Percentiles rank a stretch among this genome's conserved stretches.
Evolutionary conservation across 2,329 filamentous ascomycete genomes (phyloP).

Genomic region (Didymella pomorum): DNA sequence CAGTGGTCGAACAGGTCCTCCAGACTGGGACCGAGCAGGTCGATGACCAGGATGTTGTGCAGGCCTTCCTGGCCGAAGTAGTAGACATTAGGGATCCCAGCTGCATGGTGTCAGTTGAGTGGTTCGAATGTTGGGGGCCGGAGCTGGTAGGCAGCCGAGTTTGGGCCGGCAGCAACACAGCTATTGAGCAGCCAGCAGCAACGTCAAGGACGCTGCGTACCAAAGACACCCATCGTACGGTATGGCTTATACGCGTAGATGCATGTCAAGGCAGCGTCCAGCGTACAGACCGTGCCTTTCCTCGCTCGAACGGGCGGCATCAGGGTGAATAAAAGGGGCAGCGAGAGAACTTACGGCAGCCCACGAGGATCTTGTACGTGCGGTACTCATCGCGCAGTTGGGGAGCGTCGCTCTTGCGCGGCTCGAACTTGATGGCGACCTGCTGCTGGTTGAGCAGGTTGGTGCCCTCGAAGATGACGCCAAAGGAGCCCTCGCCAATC

Average conservation of each 20-base stretch:
- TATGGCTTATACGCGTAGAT: conserved; percentile 2
- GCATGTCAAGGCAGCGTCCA: conserved; percentile 19
- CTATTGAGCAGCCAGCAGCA: neutral
- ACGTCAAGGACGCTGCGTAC: neutral
- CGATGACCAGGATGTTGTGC: conserved; percentile 98
- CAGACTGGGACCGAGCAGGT: conserved; percentile 90
- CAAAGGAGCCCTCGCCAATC: conserved; percentile 98
- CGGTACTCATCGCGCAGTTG: conserved; percentile 98
- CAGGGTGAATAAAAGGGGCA: conserved; percentile 22
- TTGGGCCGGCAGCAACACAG: neutral
- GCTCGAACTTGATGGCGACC: conserved; percentile 99
- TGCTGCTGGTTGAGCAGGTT: conserved; percentile 99
- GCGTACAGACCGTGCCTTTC: conserved; percentile 19
- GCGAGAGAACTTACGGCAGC: conserved; percentile 81
- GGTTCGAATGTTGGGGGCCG: neutral
- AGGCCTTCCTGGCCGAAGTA: conserved; percentile 99
- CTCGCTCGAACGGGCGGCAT: conserved; percentile 19
- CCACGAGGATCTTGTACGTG: conserved; percentile 99
- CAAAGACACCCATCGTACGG: neutral
- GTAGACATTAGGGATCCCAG: conserved; percentile 98
- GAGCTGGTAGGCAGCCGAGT: conserved; percentile 4
- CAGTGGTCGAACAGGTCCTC: conserved; percentile 98
- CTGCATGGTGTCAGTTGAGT: conserved; percentile 58
- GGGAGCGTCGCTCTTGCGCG: conserved; percentile 96
- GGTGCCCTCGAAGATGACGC: conserved; percentile 98